phyloP scores from a whole-genome alignment of 108 stramenopile species.

The Mediolabrus comicus region DNA sequence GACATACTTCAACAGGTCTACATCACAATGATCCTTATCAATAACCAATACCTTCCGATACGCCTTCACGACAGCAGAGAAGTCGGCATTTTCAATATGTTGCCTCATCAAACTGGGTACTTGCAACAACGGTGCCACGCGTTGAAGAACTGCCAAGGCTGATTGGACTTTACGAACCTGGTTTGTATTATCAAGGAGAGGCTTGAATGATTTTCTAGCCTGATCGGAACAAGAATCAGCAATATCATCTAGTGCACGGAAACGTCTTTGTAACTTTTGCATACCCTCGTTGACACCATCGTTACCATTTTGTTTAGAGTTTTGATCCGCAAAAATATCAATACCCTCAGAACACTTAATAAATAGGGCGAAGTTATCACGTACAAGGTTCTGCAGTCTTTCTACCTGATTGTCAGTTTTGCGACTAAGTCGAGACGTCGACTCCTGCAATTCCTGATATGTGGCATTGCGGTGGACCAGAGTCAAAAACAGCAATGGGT shows the following conservation, averaged over 20 bases:
- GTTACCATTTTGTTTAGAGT: conserved; percentile 24
- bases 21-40: conserved; percentile 71
- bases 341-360: conserved; percentile 89
- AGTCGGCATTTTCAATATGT: conserved; percentile 84
- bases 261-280: conserved; percentile 50
- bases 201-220: conserved; percentile 84
- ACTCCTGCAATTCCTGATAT: conserved; percentile 70
- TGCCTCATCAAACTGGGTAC: conserved; percentile 84
- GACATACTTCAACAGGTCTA: conserved; percentile 78
- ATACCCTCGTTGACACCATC: conserved; percentile 45
- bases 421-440: conserved; percentile 75
- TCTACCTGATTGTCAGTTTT: conserved; percentile 83
- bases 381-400: conserved; percentile 80
- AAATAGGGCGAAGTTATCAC: conserved; percentile 88
- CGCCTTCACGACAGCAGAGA: conserved; percentile 81
- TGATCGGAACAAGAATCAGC: conserved; percentile 74
- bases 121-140: conserved; percentile 80
- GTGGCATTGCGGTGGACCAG: conserved; percentile 75
- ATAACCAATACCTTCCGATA: conserved; percentile 84
- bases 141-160: conserved; percentile 77
- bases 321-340: conserved; percentile 69
- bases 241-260: conserved; percentile 71
- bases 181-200: conserved; percentile 85
- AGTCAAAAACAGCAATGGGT: conserved; percentile 87
- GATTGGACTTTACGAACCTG: conserved; percentile 89